A percentile compares a stretch with the other conserved stretches of the same genome.
Conservation (phyloP, 1,139 yeast species). For the Scheffersomyces segobiensis region DNA sequence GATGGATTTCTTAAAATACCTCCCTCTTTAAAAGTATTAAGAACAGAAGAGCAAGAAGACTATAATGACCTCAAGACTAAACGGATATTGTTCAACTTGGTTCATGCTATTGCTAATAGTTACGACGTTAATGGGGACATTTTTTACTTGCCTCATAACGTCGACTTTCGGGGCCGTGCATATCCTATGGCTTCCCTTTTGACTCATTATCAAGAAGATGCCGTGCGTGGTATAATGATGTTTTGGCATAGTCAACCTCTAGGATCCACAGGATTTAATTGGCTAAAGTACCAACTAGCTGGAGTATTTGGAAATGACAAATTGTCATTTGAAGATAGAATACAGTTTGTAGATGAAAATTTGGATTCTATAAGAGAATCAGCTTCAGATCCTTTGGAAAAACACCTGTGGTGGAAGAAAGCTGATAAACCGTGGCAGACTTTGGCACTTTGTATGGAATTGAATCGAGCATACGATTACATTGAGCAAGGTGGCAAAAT, state of each 20-base stretch:
- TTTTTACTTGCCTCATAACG: slow-evolving; percentile 39
- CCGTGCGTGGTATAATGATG: slow-evolving; percentile 34
- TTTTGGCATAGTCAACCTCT: slow-evolving; percentile 42
- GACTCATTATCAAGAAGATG: slow-evolving; percentile 40
- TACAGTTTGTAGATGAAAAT: slow-evolving; percentile 28
- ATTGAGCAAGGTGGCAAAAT: slow-evolving; percentile 15
- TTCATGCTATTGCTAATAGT: slow-evolving; percentile 25
- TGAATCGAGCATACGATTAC: slow-evolving; percentile 21
- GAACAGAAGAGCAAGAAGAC: slow-evolving; percentile 5
- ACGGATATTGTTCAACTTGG: slow-evolving; percentile 23
- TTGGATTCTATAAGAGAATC: slow-evolving; percentile 23
- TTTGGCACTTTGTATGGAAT: slow-evolving; percentile 37
- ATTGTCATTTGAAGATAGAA: slow-evolving; percentile 22
- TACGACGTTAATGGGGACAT: slow-evolving; percentile 35
- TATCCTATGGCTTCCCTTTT: slow-evolving; percentile 41
- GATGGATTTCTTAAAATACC: slow-evolving; percentile 35
- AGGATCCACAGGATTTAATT: slow-evolving; percentile 35
- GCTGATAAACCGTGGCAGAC: slow-evolving; percentile 47
- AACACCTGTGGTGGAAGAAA: slow-evolving; percentile 35
- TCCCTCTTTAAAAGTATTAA: slow-evolving; percentile 10
- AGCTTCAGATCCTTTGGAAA: slow-evolving; percentile 28
- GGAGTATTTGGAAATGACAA: slow-evolving; percentile 36
- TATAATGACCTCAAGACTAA: slow-evolving; percentile 18
- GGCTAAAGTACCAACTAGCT: slow-evolving; percentile 46
- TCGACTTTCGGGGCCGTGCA: slow-evolving; percentile 46